phyloP scores from a whole-genome alignment of 2,329 filamentous ascomycete genomes.

The Talaromyces piceae region DNA sequence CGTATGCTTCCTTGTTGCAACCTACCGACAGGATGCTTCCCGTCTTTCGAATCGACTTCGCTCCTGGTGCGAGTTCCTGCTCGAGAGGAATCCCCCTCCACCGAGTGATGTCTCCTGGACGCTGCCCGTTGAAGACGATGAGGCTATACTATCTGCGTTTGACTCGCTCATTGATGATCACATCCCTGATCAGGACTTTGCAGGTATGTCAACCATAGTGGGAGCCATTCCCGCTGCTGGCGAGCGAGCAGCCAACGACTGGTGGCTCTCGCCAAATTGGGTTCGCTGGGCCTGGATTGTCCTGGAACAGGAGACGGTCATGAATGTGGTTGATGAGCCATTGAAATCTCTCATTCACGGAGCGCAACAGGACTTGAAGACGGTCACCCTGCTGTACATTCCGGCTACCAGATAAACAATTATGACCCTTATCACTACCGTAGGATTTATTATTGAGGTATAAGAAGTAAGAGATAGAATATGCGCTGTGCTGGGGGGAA shows the following conservation, averaged over 20 bases:
- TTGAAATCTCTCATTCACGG: conserved; percentile 20
- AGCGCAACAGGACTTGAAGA: conserved; percentile 12
- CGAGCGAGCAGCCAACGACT: conserved; percentile 16
- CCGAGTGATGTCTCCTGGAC: conserved; percentile 25
- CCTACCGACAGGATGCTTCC: conserved; percentile 13
- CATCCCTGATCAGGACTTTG: conserved; percentile 8
- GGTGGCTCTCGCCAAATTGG: conserved; percentile 32
- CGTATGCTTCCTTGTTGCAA: conserved; percentile 26
- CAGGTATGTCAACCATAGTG: not conserved
- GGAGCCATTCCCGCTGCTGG: not conserved
- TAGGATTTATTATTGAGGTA: not conserved
- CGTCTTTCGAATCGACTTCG: conserved; percentile 26
- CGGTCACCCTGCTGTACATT: conserved; percentile 30
- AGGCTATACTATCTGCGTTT: conserved; percentile 16
- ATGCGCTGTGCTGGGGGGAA: not conserved
- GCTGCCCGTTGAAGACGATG: conserved; percentile 22
- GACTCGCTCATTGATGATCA: conserved; percentile 18
- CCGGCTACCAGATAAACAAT: conserved; percentile 12
- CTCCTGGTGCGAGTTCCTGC: conserved; percentile 30
- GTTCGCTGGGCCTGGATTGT: conserved; percentile 39
- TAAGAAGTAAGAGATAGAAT: not conserved
- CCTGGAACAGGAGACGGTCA: conserved; percentile 32
- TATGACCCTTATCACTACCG: not conserved
- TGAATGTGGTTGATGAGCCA: conserved; percentile 29
- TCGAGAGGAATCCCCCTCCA: conserved; percentile 26